Percentiles rank a stretch among this genome's conserved stretches.
phyloP scores from a whole-genome alignment of 805 yeast species.

The Candida yuanshanica region DNA sequence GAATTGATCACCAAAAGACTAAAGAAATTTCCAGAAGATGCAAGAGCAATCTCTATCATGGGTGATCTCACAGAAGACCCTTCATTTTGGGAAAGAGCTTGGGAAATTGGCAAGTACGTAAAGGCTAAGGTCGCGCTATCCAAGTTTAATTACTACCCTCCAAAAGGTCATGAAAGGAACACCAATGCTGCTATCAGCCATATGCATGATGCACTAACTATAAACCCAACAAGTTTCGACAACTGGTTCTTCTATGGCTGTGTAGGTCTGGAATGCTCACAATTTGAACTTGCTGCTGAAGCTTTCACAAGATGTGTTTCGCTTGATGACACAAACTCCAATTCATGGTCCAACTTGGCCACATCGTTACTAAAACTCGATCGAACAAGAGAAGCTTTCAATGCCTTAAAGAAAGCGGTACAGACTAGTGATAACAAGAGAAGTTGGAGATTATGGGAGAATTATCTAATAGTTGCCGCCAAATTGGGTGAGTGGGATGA shows the following conservation, averaged over 20 bases:
- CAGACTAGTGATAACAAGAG: constrained; percentile 59
- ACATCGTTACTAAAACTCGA: constrained; percentile 63
- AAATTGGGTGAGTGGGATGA: constrained; percentile 86
- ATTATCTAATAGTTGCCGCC: constrained; percentile 75
- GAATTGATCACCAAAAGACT: constrained; percentile 51
- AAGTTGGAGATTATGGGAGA: constrained; percentile 90
- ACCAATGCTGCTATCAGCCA: constrained; percentile 52
- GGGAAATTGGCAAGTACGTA: constrained; percentile 80
- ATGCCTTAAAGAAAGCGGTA: constrained; percentile 78
- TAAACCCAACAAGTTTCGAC: constrained; percentile 68
- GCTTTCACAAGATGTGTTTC: constrained; percentile 91
- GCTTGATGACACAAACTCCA: constrained; percentile 71
- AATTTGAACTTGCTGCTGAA: constrained; percentile 76
- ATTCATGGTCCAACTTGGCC: constrained; percentile 90
- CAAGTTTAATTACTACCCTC: constrained; percentile 63
- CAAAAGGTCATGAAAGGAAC: constrained; percentile 51
- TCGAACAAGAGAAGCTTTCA: constrained; percentile 72
- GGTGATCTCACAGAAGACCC: constrained; percentile 86
- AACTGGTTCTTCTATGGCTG: constrained; percentile 95
- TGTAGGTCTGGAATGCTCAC: constrained; percentile 67
- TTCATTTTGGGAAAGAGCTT: constrained; percentile 70
- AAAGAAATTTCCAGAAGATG: constrained; percentile 58
- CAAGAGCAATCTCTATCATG: constrained; percentile 73
- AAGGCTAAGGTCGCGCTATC: constrained; percentile 84
- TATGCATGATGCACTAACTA: constrained; percentile 66